Percentiles rank a stretch among this genome's conserved stretches.
Conservation (phyloP, 176 grass and related monocot genomes). For the Aegilops umbellulata region DNA sequence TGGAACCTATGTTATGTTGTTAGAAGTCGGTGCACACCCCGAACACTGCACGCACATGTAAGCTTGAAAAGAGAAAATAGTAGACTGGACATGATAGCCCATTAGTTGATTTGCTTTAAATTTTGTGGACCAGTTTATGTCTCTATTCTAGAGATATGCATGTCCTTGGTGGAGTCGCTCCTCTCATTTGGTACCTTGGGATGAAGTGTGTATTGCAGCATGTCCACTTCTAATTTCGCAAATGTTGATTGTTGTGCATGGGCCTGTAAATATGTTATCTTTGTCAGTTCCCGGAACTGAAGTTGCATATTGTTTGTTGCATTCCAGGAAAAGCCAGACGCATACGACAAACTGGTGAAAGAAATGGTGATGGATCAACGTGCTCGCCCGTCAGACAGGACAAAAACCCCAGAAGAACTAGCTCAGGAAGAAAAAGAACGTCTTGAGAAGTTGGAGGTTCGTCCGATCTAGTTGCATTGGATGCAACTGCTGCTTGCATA, state of each 20-base stretch:
- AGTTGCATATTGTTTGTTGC: constrained; percentile 11
- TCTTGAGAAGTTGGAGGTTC: constrained; percentile 86
- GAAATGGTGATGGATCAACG: constrained; percentile 82
- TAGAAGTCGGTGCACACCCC: not conserved
- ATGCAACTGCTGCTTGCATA: constrained; percentile 12
- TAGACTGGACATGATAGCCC: not conserved
- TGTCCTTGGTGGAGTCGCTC: not conserved
- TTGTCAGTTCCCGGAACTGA: constrained; percentile 12
- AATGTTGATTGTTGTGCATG: not conserved
- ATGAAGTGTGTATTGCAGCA: not conserved
- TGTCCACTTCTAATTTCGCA: not conserved
- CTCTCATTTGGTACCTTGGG: not conserved
- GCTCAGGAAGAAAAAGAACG: constrained; percentile 85
- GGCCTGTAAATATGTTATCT: not conserved
- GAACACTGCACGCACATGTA: not conserved
- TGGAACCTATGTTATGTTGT: not conserved
- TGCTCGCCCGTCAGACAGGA: constrained; percentile 78
- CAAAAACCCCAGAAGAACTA: constrained; percentile 95
- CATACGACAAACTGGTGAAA: constrained; percentile 92
- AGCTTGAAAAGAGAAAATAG: not conserved
- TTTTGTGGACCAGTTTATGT: not conserved
- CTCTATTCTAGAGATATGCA: not conserved
- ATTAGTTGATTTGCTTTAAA: not conserved
- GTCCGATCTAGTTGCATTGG: not conserved
- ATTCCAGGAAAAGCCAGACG: constrained; percentile 55